A percentile compares a stretch with the other conserved stretches of the same genome.
Conservation (phyloP, 129 eudicot species). For the Logfia minima region DNA sequence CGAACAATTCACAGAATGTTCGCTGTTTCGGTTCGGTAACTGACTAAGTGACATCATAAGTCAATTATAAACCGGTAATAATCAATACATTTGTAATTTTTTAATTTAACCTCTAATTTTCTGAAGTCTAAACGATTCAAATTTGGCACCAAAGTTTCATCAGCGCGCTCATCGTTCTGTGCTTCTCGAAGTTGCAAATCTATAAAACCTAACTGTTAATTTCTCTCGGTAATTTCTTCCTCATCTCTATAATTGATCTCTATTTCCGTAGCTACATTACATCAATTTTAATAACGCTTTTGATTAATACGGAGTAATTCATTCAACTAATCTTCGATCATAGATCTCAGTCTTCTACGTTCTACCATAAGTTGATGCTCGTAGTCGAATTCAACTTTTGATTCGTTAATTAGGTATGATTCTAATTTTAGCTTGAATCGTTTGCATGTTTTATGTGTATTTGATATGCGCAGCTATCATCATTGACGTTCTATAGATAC, state of each 20-base stretch:
- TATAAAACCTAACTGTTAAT: neutral
- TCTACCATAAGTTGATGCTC: conserved; percentile 2
- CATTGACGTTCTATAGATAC: neutral
- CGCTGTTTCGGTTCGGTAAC: too few species aligned
- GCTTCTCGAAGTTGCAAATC: neutral
- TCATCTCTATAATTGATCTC: conserved; percentile 5
- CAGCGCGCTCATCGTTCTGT: conserved; percentile 14
- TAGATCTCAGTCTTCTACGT: neutral
- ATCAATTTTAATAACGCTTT: neutral
- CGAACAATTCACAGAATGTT: too few species aligned
- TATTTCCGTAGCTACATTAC: conserved; percentile 2
- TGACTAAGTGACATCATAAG: too few species aligned
- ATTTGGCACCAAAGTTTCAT: conserved; percentile 29
- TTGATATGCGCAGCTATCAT: conserved; percentile 1
- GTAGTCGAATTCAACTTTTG: neutral
- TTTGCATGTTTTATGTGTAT: neutral
- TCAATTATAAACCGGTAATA: too few species aligned
- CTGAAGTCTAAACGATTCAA: conserved; percentile 18
- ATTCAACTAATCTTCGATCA: conserved; percentile 15
- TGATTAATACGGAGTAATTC: neutral
- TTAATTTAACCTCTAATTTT: neutral
- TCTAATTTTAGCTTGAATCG: neutral
- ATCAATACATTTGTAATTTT: too few species aligned
- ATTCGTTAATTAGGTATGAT: neutral
- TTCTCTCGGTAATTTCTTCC: conserved; percentile 15